Evolutionary conservation across 1,284 basidiomycete genomes (phyloP), one percentile per base, ranked within the genome.

Genomic region (Irpex sp.): DNA sequence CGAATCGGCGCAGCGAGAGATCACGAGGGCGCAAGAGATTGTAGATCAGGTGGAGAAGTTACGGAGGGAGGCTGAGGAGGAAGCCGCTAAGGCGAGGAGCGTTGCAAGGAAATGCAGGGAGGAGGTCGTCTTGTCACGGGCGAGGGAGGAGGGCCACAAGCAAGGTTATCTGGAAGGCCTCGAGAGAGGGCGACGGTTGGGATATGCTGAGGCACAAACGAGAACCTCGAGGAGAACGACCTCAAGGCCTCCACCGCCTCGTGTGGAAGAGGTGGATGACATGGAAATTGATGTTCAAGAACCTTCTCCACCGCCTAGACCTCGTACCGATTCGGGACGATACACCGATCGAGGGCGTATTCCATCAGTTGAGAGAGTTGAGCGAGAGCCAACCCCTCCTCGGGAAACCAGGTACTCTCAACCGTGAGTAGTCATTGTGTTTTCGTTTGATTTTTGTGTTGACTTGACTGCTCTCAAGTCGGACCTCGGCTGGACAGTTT

Each of bases 1-100:
- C 13, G 80, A 83, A 11, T 75, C 78, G 63, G 82, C 82, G 0
- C 79, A 81, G 67, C 75, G 77, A 49, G 82, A 84, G 66, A 79
- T 83, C 37, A 70, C 71, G 62, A 75, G 81, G 7, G 82, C 81
- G 0, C 81, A 84, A 66, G 79, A 81, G 49, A 75, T 80, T 58
- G 74, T 83, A 37, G 72, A 79, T 64, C 72, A 76, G 58, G 71
- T 82, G 5, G 77, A 81, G 60, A 69, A 73, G 36, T 74, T 78
- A 59, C 74, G 75, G 55, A 70, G 72, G 31, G 77, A 80, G 58
- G 82, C 82, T 3, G 82, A 83, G 66, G 77, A 77, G 0, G 78
- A 79, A 36, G 82, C 81, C 2, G 78, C 80, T 0, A 74, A 73
- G 31, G 76, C 80, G n/a, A 73, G 79, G 54, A 76, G 74, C 58